A percentile compares a stretch with the other conserved stretches of the same genome.
These are phyloP conservation scores for Cutaneotrichosporon dermatis DNA, from an alignment of 1,284 basidiomycete species.

Conservation along the genomic window DNA sequence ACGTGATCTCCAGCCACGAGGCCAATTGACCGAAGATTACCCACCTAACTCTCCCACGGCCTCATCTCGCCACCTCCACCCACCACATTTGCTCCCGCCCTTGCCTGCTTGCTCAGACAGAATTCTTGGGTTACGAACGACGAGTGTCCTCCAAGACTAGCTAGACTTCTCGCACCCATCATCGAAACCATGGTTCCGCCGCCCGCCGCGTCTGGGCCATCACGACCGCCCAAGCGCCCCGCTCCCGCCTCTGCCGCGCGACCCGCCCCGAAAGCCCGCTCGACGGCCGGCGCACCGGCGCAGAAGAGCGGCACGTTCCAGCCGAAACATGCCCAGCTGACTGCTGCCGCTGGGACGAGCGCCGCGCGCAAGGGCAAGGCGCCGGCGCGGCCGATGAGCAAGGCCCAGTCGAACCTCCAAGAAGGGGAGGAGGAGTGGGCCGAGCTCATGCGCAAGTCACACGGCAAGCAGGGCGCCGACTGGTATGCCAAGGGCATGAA, in stretches of 20 bases:
- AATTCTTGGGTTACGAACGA: too few species aligned
- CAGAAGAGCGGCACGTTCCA: too few species aligned
- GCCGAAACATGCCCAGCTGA: too few species aligned
- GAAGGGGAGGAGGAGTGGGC: slow-evolving; percentile 45
- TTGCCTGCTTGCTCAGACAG: too few species aligned
- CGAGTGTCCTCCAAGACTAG: too few species aligned
- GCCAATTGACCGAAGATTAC: too few species aligned
- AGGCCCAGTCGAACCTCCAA: slow-evolving; percentile 16
- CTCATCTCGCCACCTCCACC: too few species aligned
- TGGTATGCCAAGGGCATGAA: slow-evolving; percentile 53
- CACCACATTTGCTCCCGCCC: too few species aligned
- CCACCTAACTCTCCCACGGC: too few species aligned
- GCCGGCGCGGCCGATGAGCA: slow-evolving; percentile 14
- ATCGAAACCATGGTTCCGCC: slow-evolving; percentile 5
- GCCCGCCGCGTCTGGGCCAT: slow-evolving; percentile 5
- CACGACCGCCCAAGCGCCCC: slow-evolving; percentile 4
- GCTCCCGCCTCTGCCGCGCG: not conserved
- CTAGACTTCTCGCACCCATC: not conserved
- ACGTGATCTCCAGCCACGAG: too few species aligned
- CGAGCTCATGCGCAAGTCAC: slow-evolving; percentile 42
- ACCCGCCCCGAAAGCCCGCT: not conserved
- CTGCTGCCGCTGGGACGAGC: not conserved
- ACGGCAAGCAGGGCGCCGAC: slow-evolving; percentile 33
- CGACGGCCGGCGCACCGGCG: too few species aligned
- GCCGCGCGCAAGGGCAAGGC: slow-evolving; percentile 26